Evolutionary conservation across 768 basidiomycete species (phyloP), one percentile per base, ranked within the genome.

Genomic region (Kockovaella imperatae): DNA sequence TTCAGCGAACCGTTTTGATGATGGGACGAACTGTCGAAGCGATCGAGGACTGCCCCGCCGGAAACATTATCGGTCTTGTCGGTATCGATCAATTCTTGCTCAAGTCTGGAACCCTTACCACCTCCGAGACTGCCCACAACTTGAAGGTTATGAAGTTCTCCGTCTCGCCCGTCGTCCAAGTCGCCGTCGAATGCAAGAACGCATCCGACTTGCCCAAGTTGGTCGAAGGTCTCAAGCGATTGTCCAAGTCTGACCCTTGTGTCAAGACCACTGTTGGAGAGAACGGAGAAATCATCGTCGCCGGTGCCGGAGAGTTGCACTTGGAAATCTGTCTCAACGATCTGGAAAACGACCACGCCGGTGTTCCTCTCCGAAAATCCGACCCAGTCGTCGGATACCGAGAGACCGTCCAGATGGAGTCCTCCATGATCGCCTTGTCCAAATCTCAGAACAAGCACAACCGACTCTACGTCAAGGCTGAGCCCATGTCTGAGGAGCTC

Each of bases 371-470:
- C 73, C 95, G 93, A 78, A 86, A 88, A 62, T 97, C 95, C 28
- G 87, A 93, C 74, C 72, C 75, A 60, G 93, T 99, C 71, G 93
- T 99, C 61, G 86, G 84, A 42, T 97, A 96, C 77, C 80, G 89
- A 73, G 95, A 97, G 79, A 96, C 95, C 13, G 91, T 99, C 72
- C 88, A 83, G 75, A 75, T 88, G 44, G 90, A 97, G 75, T 97
- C 95, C 5, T 81, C 83, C 42, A 97, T 97, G 62, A 83, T 87
- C 60, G 95, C 95, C 24, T 78, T 99, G 31, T 97, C 95, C 50
- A 99, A 99, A 75, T 97, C 95, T 18, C 95, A 96, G 76, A 97
- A 99, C 80, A 99, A 97, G 80, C 95, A 99, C 83, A 99, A 99
- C 74, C 87, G 95, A 76, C 79, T 99, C 50, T 99, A 83, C 74